These are phyloP conservation scores for Gloeopeniophorella convolvens DNA, from an alignment of 768 basidiomycete genomes.

Conservation along the genomic window DNA sequence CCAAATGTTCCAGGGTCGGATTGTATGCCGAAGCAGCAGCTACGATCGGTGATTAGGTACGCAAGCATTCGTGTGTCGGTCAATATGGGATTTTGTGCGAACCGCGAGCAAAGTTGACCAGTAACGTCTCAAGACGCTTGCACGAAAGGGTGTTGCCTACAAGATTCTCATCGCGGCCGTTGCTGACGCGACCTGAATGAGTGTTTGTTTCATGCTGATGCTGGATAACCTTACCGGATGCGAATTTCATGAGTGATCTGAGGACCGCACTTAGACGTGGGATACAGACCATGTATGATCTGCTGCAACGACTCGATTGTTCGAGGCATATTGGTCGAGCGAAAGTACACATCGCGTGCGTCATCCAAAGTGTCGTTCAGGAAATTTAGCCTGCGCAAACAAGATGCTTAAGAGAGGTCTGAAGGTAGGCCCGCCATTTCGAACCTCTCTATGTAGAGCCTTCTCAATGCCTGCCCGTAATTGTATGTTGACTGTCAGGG, in stretches of 20 bases:
- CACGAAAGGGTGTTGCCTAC: constrained; percentile 64
- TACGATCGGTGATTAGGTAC: constrained; percentile 23
- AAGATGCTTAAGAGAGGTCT: not conserved
- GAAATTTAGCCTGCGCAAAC: constrained; percentile 51
- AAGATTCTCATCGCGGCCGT: constrained; percentile 64
- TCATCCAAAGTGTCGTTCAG: constrained; percentile 47
- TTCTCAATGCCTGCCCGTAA: constrained; percentile 52
- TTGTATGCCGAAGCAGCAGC: constrained; percentile 65
- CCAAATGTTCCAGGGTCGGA: constrained; percentile 51
- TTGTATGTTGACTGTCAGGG: constrained; percentile 52
- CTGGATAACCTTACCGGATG: constrained; percentile 41
- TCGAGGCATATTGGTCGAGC: constrained; percentile 73
- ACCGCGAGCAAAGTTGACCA: constrained; percentile 61
- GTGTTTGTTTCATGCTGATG: not conserved
- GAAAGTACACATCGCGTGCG: constrained; percentile 49
- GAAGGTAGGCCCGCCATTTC: not conserved
- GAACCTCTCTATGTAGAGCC: constrained; percentile 62
- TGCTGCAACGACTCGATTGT: constrained; percentile 73
- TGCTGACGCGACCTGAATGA: constrained; percentile 35
- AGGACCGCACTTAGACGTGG: constrained; percentile 40
- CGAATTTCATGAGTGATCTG: constrained; percentile 44
- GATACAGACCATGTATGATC: constrained; percentile 69
- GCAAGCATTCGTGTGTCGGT: not conserved
- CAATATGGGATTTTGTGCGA: constrained; percentile 6
- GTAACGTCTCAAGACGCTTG: constrained; percentile 56